Evolutionary conservation across 208 protist species (phyloP).

Genomic region (Trypanosoma conorhini): DNA sequence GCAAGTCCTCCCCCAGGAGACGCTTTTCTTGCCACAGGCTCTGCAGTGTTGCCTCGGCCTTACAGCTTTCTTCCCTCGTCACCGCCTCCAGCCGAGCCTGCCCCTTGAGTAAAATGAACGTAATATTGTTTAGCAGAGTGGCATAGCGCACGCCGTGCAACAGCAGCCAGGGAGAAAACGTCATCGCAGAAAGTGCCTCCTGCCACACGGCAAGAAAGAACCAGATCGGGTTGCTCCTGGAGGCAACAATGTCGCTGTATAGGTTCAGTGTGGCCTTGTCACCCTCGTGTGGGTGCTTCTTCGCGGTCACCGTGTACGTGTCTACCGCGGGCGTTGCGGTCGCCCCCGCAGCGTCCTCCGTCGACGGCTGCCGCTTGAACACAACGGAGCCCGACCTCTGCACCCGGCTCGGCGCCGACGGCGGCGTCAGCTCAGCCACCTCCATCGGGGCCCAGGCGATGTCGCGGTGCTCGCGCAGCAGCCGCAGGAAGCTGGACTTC

Average conservation of each 20-base stretch:
- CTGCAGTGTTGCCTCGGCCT: slow-evolving; percentile 31
- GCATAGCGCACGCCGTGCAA: slow-evolving; percentile 43
- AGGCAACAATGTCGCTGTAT: neutral
- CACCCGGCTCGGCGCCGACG: neutral
- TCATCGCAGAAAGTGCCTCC: slow-evolving; percentile 52
- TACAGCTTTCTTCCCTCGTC: slow-evolving; percentile 23
- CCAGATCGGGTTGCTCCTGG: slow-evolving; percentile 34
- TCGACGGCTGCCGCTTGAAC: neutral
- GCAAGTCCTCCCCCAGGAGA: slow-evolving; percentile 11
- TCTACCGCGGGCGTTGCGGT: neutral
- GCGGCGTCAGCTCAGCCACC: neutral
- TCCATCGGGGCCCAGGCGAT: slow-evolving; percentile 9
- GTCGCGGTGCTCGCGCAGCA: neutral
- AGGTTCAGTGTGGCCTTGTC: neutral
- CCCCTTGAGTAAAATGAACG: slow-evolving; percentile 27
- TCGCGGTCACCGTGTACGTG: neutral
- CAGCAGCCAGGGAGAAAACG: slow-evolving; percentile 54
- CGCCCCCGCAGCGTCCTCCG: neutral
- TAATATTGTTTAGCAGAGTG: slow-evolving; percentile 39
- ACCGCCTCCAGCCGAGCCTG: slow-evolving; percentile 25
- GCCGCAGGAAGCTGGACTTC: neutral
- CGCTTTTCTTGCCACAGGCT: slow-evolving; percentile 18
- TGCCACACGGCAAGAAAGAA: slow-evolving; percentile 71
- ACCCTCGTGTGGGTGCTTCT: neutral
- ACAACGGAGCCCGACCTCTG: neutral